Conservation (phyloP, 257 asterid species). For the Lavandula angustifolia region DNA sequence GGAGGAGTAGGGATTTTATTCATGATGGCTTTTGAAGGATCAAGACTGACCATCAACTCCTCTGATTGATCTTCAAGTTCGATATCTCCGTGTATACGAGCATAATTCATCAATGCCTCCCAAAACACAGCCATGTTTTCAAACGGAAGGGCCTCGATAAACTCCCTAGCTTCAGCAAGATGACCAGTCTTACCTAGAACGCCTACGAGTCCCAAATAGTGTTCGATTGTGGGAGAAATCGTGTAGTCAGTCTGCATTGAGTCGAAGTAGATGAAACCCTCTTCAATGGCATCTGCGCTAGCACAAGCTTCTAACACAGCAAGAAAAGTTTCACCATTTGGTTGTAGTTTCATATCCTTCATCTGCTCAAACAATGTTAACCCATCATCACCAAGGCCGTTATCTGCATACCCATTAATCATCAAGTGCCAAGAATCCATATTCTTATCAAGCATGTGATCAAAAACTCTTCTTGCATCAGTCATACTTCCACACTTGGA, state of each 20-base stretch:
- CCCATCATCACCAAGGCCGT: constrained; percentile 92
- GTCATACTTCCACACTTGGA: constrained; percentile 84
- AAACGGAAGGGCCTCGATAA: constrained; percentile 73
- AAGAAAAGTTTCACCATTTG: constrained; percentile 67
- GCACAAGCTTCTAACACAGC: constrained; percentile 91
- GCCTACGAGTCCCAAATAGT: constrained; percentile 81
- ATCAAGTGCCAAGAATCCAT: constrained; percentile 92
- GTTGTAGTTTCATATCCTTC: constrained; percentile 64
- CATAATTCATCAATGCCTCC: constrained; percentile 88
- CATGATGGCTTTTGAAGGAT: constrained; percentile 61
- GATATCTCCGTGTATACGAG: constrained; percentile 91
- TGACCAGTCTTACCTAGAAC: constrained; percentile 81
- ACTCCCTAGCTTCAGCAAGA: constrained; percentile 80
- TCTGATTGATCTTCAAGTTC: constrained; percentile 91
- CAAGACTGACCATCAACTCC: constrained; percentile 68
- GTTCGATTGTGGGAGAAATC: constrained; percentile 66
- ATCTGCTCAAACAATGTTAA: constrained; percentile 78
- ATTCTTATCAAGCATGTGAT: constrained; percentile 85
- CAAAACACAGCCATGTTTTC: constrained; percentile 73
- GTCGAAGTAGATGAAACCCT: constrained; percentile 79
- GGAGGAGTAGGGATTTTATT: constrained; percentile 84
- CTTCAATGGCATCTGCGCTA: constrained; percentile 91
- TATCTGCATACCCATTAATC: constrained; percentile 74
- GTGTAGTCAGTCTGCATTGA: constrained; percentile 75
- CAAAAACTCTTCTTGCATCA: constrained; percentile 85